Conservation (phyloP, 768 basidiomycete species). For the Auriscalpium orientale region DNA sequence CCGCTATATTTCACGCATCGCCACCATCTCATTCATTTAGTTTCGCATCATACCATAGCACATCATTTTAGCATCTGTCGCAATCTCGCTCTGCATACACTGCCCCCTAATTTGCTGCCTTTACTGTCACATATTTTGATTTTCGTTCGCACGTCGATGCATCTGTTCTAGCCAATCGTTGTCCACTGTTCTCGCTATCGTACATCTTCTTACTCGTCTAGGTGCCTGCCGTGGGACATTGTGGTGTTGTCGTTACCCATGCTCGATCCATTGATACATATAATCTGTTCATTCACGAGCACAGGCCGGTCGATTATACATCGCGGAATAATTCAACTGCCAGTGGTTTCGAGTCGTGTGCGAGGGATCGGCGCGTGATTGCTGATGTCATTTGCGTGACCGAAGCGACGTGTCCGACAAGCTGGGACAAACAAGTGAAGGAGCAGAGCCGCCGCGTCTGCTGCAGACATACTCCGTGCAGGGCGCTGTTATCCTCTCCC, state of each 20-base stretch:
- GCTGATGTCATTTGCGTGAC: neutral
- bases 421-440: slow-evolving; percentile 9
- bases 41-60: neutral
- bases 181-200: neutral
- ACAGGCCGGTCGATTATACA: neutral
- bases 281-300: neutral
- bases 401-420: slow-evolving; percentile 3
- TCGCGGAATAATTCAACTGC: neutral
- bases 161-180: neutral
- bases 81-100: slow-evolving; percentile 2
- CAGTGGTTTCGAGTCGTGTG: neutral
- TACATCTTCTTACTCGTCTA: neutral
- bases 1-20: neutral
- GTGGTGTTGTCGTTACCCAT: neutral
- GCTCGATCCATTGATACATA: neutral
- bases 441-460: neutral
- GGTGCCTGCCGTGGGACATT: neutral
- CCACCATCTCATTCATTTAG: neutral
- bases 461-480: neutral
- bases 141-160: neutral
- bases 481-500: too few species aligned
- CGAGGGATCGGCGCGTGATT: neutral
- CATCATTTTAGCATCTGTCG: neutral
- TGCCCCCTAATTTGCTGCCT: neutral
- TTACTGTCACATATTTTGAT: neutral